Conservation (phyloP, 352 stramenopile species). For the Phytophthora multivora region DNA sequence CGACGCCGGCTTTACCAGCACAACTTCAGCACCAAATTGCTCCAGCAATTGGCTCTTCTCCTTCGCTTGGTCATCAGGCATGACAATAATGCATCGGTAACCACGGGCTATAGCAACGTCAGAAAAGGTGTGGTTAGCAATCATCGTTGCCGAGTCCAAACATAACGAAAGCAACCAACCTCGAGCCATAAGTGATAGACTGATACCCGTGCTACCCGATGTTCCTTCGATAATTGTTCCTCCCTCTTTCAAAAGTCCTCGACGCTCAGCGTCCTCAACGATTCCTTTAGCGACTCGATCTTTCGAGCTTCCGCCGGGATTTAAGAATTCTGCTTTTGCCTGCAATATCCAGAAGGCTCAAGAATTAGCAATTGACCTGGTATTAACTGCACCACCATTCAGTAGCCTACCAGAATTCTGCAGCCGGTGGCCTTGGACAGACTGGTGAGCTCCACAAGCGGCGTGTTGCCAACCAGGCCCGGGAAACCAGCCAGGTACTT, state of each 20-base stretch:
- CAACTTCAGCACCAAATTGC: constrained; percentile 87
- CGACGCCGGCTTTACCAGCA: constrained; percentile 90
- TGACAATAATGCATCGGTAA: constrained; percentile 96
- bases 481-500: constrained; percentile 58
- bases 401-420: constrained; percentile 73
- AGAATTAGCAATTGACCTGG: background rate
- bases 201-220: constrained; percentile 97
- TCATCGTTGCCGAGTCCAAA: background rate
- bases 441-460: constrained; percentile 89
- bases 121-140: constrained; percentile 3
- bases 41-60: constrained; percentile 89
- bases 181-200: constrained; percentile 92
- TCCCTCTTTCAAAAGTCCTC: constrained; percentile 85
- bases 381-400: background rate
- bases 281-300: constrained; percentile 96
- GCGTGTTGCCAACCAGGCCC: constrained; percentile 93
- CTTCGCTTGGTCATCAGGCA: constrained; percentile 97
- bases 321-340: constrained; percentile 97
- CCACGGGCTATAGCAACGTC: constrained; percentile 66
- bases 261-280: constrained; percentile 92
- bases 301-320: constrained; percentile 97
- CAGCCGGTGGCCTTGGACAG: constrained; percentile 92
- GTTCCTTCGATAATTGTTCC: constrained; percentile 98
- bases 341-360: constrained; percentile 18
- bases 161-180: constrained; percentile 31